These are phyloP conservation scores for Saprolegnia parasitica DNA, from an alignment of 352 stramenopile species.

Conservation along the genomic window DNA sequence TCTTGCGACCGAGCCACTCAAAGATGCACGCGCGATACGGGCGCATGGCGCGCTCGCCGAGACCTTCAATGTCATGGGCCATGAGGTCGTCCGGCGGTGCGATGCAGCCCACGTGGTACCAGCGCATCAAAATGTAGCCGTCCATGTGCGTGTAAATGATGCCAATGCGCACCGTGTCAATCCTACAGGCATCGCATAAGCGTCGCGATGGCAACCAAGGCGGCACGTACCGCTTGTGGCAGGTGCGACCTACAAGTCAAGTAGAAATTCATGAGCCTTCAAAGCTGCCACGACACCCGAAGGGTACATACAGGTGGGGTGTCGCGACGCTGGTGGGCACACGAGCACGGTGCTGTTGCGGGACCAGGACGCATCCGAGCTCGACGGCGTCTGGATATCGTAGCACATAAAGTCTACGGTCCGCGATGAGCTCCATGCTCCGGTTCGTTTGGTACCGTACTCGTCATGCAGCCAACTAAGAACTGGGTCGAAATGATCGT, in stretches of 20 bases:
- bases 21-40: constrained; percentile 25
- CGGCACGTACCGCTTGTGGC: constrained; percentile 10
- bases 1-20: constrained; percentile 16
- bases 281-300: background rate
- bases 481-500: background rate
- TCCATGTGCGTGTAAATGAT: constrained; percentile 23
- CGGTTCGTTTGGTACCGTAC: background rate
- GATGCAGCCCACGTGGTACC: constrained; percentile 20
- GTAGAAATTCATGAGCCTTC: background rate
- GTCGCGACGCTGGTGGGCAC: constrained; percentile 1
- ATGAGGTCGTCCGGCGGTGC: background rate
- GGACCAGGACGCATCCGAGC: constrained; percentile 6
- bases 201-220: background rate
- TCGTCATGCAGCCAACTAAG: background rate
- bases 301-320: constrained; percentile 24
- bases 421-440: background rate
- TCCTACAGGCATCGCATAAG: constrained; percentile 12
- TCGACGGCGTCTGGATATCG: constrained; percentile 7
- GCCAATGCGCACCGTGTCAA: constrained; percentile 20
- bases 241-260: constrained; percentile 22
- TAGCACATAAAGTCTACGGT: background rate
- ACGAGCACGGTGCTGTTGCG: constrained; percentile 17
- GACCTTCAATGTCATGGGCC: constrained; percentile 19
- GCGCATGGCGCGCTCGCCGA: constrained; percentile 10
- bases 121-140: constrained; percentile 23